Percentiles rank a stretch among this genome's conserved stretches.
Conservation (phyloP, 169 alveolate genomes). For the Plasmodium blacklocki region DNA sequence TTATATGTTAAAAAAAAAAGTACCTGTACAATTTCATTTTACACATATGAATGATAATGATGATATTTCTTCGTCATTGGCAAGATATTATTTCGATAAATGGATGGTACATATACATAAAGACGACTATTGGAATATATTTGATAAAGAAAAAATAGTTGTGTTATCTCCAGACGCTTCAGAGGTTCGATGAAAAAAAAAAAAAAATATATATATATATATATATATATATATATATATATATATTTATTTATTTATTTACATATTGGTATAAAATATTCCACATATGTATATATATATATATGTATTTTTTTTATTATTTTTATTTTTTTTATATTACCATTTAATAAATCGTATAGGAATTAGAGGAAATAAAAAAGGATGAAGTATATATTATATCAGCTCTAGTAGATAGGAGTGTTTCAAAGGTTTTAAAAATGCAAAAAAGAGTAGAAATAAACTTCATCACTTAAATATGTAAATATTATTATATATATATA, state of each 20-base stretch:
- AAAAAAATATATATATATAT: background rate
- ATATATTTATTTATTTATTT: too few species aligned
- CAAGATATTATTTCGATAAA: constrained; percentile 75
- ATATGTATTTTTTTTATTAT: background rate
- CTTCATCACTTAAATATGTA: background rate
- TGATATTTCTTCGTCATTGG: constrained; percentile 42
- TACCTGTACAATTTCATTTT: constrained; percentile 79
- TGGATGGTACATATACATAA: constrained; percentile 77
- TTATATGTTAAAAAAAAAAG: constrained; percentile 77
- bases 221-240: background rate
- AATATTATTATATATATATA: background rate
- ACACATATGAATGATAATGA: constrained; percentile 63
- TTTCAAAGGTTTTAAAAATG: constrained; percentile 71
- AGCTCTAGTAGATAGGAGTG: constrained; percentile 81
- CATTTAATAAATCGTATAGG: constrained; percentile 8
- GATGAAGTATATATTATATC: constrained; percentile 79
- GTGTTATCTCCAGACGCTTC: constrained; percentile 81
- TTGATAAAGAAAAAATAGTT: constrained; percentile 77
- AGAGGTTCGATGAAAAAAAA: constrained; percentile 24
- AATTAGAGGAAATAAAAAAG: constrained; percentile 76
- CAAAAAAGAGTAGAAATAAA: background rate
- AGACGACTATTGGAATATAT: constrained; percentile 80
- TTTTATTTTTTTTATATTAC: background rate
- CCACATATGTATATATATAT: too few species aligned
- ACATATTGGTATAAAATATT: too few species aligned